Base-by-base conservation (phyloP, 768 basidiomycete genomes). In the Lentinula raphanica region DNA sequence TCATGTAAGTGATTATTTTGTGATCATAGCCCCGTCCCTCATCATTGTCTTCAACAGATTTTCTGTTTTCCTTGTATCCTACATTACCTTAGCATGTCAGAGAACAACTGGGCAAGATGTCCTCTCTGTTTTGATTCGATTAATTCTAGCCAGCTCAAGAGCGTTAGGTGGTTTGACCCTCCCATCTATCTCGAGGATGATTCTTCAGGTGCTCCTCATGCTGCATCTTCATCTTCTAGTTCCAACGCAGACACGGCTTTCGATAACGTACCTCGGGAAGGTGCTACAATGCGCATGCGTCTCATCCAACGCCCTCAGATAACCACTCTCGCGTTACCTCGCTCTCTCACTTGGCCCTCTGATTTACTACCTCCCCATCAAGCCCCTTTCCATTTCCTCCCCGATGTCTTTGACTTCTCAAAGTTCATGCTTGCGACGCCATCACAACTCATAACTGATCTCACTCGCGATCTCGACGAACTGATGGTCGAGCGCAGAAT, bases 401-500 rank as follows among this genome's bases (percentile, higher is more conserved):
- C 95, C 0, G 94, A 98, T 66, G 90, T 97, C 39, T 85, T 86
- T 62, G 74, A 76, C 38, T 97, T 89, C 69, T 81, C 94, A 19
- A 94, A 92, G 67, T 97, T 98, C 76, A 97, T 98, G 94, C 85
- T 98, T 25, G 94, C 93, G 19, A 93, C 94, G 0, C 93, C 96
- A 1, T 78, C 82, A 1, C 91, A 95, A 69, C 81, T 98, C 58
- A 79, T 89, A 40, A 68, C 79, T 17, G 88, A 92, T 67, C 81
- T 98, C 12, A 78, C 81, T 2, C 76, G 71, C 45, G 90, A 99
- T 59, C 71, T 94, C 28, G 81, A 83, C 32, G 86, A 90, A 58
- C 78, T 99, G 2, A 80, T 76, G 2, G 64, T 75, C 0, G 96
- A 98, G 71, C 82, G 87, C 45, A 79, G 83, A 25, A 72, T 79